phyloP scores from a whole-genome alignment of 2,329 filamentous ascomycete genomes.

The Coniochaeta hoffmannii region DNA sequence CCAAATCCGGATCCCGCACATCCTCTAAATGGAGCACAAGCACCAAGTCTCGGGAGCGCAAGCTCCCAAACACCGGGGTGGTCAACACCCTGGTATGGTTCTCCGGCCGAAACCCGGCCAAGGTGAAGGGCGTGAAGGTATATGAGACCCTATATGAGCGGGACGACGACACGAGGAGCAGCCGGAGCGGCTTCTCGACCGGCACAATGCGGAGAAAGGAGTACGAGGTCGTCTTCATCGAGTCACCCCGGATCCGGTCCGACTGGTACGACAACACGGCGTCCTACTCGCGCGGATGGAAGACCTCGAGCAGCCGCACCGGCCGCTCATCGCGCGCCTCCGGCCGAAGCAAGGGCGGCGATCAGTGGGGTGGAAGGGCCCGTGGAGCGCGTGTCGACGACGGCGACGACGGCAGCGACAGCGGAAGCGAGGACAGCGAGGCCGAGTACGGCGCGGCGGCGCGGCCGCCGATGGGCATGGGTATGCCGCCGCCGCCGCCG shows the following conservation, averaged over 20 bases:
- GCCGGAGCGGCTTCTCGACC: not conserved
- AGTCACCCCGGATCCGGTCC: not conserved
- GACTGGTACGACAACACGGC: slow-evolving; percentile 9
- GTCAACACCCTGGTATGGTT: slow-evolving; percentile 15
- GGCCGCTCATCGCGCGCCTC: slow-evolving; percentile 7
- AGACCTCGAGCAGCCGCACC: slow-evolving; percentile 4
- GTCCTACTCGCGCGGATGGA: slow-evolving; percentile 8
- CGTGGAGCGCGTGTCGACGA: slow-evolving; percentile 6
- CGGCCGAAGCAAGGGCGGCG: not conserved
- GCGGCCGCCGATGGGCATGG: not conserved
- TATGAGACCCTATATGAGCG: slow-evolving; percentile 12
- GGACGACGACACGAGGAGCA: slow-evolving; percentile 14
- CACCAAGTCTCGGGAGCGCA: slow-evolving; percentile 9
- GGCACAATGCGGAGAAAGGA: not conserved
- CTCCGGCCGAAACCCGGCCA: slow-evolving; percentile 12
- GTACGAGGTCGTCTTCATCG: not conserved
- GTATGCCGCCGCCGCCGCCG: not conserved
- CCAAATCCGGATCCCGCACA: not conserved
- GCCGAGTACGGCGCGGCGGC: slow-evolving; percentile 4
- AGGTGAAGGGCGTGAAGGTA: slow-evolving; percentile 14
- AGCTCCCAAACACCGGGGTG: slow-evolving; percentile 11
- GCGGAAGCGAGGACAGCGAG: slow-evolving; percentile 7
- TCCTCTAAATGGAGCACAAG: slow-evolving; percentile 1
- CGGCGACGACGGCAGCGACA: slow-evolving; percentile 7
- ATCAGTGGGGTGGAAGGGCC: slow-evolving; percentile 5